Percentiles rank a stretch among this genome's conserved stretches.
Conservation (phyloP, 257 asterid species). For the Sherardia arvensis region DNA sequence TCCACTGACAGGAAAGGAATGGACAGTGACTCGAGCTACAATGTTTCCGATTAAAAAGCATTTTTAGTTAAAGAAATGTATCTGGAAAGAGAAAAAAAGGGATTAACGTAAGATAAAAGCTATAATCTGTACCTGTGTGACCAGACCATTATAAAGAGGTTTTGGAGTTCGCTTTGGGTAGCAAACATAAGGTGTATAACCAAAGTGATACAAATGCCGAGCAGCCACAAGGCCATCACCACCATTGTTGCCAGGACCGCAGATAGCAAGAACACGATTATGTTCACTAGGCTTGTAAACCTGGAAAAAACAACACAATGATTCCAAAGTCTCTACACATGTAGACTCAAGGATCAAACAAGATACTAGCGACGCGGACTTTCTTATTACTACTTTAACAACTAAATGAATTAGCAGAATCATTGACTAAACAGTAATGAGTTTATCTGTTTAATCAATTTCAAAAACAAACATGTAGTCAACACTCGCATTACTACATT, state of each 20-base stretch:
- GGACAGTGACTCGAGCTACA: conserved; percentile 79
- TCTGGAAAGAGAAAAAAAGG: background rate
- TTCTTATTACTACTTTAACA: background rate
- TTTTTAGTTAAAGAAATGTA: conserved; percentile 11
- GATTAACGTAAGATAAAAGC: background rate
- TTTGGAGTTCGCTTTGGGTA: conserved; percentile 82
- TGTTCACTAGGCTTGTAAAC: conserved; percentile 53
- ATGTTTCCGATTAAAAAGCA: conserved; percentile 26
- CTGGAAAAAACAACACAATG: conserved; percentile 22
- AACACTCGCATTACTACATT: background rate
- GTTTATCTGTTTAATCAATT: background rate
- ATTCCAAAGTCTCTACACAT: background rate
- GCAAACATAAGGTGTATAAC: conserved; percentile 63
- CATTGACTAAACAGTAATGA: background rate
- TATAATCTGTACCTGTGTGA: conserved; percentile 60
- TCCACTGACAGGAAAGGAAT: conserved; percentile 77
- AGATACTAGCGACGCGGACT: background rate
- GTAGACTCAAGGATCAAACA: background rate
- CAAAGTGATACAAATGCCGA: conserved; percentile 89
- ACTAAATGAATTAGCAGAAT: background rate
- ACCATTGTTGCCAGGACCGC: conserved; percentile 97
- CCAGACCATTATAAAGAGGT: conserved; percentile 67
- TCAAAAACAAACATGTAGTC: background rate
- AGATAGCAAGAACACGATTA: conserved; percentile 66
- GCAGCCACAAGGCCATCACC: conserved; percentile 99